Evolutionary conservation across 2,329 filamentous ascomycete species (phyloP).

Genomic region (Cladosporium sp.): DNA sequence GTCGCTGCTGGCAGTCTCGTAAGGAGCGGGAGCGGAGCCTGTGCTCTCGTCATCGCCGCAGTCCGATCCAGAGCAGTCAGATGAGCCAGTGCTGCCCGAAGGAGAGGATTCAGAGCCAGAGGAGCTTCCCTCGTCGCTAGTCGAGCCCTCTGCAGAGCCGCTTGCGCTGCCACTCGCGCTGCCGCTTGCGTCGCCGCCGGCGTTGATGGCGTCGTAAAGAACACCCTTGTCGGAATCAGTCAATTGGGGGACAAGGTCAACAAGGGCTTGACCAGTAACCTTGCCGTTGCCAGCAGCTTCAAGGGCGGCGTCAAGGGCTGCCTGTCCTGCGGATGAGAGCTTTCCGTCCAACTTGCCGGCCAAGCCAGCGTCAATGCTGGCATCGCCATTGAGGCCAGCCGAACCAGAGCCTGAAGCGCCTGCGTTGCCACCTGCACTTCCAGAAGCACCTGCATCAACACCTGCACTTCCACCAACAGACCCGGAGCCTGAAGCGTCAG

Average conservation of each 20-base stretch:
- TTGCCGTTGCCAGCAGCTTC: not conserved
- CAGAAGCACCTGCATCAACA: not conserved
- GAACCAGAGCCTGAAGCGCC: not conserved
- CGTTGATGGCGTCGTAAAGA: not conserved
- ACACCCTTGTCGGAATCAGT: conserved; percentile 6
- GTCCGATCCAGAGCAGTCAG: not conserved
- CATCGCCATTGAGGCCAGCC: conserved; percentile 4
- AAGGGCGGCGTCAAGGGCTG: conserved; percentile 6
- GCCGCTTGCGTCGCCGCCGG: not conserved
- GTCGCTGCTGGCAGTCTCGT: not conserved
- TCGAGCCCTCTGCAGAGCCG: conserved; percentile 2
- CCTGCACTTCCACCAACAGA: not conserved
- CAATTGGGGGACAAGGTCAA: not conserved
- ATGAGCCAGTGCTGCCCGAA: not conserved
- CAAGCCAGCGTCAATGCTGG: not conserved
- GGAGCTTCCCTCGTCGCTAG: not conserved
- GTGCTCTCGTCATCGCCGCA: not conserved
- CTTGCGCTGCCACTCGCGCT: conserved; percentile 5
- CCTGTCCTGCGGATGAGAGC: conserved; percentile 1
- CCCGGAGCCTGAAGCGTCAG: not conserved
- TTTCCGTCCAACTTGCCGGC: not conserved
- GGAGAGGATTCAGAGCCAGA: not conserved
- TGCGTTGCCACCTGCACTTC: not conserved
- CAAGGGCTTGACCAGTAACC: not conserved
- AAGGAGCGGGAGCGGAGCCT: conserved; percentile 6